Evolutionary conservation across 1,284 basidiomycete genomes (phyloP).

Genomic region (Microbotryum saponariae): DNA sequence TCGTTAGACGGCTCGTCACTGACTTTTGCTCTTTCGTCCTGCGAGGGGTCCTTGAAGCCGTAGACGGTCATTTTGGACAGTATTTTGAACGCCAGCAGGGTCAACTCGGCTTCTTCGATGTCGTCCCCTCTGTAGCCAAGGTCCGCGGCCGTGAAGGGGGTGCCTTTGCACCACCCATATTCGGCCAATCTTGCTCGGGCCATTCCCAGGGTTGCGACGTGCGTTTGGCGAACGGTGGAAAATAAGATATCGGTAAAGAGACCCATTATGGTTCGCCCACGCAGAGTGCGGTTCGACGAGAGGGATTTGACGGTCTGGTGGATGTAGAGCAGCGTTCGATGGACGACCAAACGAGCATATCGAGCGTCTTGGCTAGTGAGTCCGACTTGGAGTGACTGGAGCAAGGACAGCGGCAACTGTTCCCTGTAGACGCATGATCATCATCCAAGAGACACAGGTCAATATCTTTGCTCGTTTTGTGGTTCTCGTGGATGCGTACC

Average conservation of each 20-base stretch:
- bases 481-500: constrained; percentile 12
- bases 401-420: constrained; percentile 28
- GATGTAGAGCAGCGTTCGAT: constrained; percentile 31
- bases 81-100: constrained; percentile 28
- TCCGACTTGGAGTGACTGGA: constrained; percentile 23
- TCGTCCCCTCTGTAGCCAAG: not conserved
- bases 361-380: constrained; percentile 11
- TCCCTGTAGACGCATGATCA: constrained; percentile 18
- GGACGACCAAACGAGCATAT: constrained; percentile 20
- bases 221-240: constrained; percentile 8
- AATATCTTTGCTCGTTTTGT: not conserved
- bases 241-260: constrained; percentile 21
- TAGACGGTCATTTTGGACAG: constrained; percentile 30
- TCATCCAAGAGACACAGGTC: not conserved
- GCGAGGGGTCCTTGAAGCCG: constrained; percentile 25
- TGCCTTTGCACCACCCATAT: too few species aligned
- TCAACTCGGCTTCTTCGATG: constrained; percentile 17
- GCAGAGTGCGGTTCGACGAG: constrained; percentile 32
- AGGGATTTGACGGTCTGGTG: constrained; percentile 32
- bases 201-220: not conserved
- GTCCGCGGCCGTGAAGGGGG: too few species aligned
- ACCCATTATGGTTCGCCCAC: constrained; percentile 26
- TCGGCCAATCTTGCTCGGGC: too few species aligned
- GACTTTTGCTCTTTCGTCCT: constrained; percentile 9
- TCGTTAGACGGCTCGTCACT: not conserved